Evolutionary conservation across 371 early-diverging fungal species (phyloP).

Genomic region (Dichotomocladium elegans): DNA sequence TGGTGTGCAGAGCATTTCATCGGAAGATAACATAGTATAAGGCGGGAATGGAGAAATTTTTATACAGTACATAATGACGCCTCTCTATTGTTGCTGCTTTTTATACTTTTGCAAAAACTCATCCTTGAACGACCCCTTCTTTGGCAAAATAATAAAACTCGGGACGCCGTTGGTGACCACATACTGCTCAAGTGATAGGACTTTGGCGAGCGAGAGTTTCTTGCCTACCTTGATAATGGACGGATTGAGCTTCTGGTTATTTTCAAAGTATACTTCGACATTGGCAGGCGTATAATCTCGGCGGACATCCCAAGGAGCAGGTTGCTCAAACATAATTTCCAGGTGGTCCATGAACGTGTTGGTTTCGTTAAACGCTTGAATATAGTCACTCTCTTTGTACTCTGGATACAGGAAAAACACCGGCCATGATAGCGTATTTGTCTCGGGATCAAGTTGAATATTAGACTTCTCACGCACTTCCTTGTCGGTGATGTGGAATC

Average conservation of each 20-base stretch:
- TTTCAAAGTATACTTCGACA: slow-evolving; percentile 80
- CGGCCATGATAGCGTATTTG: slow-evolving; percentile 76
- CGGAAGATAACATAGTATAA: slow-evolving; percentile 1
- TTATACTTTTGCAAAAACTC: slow-evolving; percentile 61
- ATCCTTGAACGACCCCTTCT: slow-evolving; percentile 53
- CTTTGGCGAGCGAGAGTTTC: slow-evolving; percentile 44
- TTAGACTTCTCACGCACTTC: slow-evolving; percentile 42
- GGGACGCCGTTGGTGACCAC: slow-evolving; percentile 66
- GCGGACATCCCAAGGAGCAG: slow-evolving; percentile 80
- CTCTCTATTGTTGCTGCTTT: slow-evolving; percentile 20
- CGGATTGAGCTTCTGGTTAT: slow-evolving; percentile 48
- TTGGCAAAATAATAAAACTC: slow-evolving; percentile 67
- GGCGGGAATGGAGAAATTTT: too few relatives aligned
- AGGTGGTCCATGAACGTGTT: slow-evolving; percentile 84
- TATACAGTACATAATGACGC: neutral
- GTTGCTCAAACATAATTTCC: slow-evolving; percentile 77
- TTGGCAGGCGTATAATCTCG: slow-evolving; percentile 63
- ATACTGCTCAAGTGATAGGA: slow-evolving; percentile 57
- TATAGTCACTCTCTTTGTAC: slow-evolving; percentile 86
- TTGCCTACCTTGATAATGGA: slow-evolving; percentile 70
- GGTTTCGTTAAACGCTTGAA: slow-evolving; percentile 81
- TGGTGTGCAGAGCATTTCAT: slow-evolving; percentile 12
- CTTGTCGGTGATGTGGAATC: slow-evolving; percentile 41
- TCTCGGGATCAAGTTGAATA: slow-evolving; percentile 63
- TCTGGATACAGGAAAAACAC: slow-evolving; percentile 95